Conservation (phyloP, 768 basidiomycete genomes). For the Ramaria sp. region DNA sequence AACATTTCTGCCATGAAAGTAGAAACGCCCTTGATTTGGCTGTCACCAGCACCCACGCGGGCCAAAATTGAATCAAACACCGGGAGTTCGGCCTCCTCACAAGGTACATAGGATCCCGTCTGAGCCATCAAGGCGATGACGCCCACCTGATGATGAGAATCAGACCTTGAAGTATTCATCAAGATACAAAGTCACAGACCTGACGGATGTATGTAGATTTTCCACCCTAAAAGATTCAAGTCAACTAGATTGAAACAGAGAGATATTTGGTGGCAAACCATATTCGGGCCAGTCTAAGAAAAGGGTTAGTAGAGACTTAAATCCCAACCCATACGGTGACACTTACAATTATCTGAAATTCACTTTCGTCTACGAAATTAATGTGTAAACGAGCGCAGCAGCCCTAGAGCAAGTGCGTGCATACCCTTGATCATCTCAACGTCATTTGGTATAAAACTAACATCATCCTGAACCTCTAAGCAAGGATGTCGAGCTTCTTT, state of each 20-base stretch:
- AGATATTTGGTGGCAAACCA: constrained; percentile 26
- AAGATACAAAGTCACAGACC: constrained; percentile 24
- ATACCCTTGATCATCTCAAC: constrained; percentile 86
- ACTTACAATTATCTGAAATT: constrained; percentile 92
- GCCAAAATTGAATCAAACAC: constrained; percentile 95
- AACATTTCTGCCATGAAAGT: constrained; percentile 99
- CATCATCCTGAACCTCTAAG: constrained; percentile 90
- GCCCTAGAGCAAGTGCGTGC: constrained; percentile 3
- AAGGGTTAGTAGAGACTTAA: background rate
- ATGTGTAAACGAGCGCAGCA: background rate
- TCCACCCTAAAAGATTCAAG: constrained; percentile 43
- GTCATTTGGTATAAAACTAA: constrained; percentile 93
- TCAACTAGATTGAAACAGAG: background rate
- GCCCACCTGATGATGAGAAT: constrained; percentile 47
- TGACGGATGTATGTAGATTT: constrained; percentile 96
- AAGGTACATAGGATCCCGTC: constrained; percentile 91
- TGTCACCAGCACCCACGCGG: constrained; percentile 94
- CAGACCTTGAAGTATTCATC: background rate
- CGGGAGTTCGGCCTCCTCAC: constrained; percentile 73
- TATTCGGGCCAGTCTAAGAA: constrained; percentile 81
- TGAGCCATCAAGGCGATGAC: constrained; percentile 98
- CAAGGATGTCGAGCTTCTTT: constrained; percentile 91
- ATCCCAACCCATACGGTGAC: background rate
- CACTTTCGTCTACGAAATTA: constrained; percentile 51
- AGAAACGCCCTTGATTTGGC: constrained; percentile 93